Evolutionary conservation across 176 grass and related monocot species (phyloP).

Genomic region (Olyra latifolia): DNA sequence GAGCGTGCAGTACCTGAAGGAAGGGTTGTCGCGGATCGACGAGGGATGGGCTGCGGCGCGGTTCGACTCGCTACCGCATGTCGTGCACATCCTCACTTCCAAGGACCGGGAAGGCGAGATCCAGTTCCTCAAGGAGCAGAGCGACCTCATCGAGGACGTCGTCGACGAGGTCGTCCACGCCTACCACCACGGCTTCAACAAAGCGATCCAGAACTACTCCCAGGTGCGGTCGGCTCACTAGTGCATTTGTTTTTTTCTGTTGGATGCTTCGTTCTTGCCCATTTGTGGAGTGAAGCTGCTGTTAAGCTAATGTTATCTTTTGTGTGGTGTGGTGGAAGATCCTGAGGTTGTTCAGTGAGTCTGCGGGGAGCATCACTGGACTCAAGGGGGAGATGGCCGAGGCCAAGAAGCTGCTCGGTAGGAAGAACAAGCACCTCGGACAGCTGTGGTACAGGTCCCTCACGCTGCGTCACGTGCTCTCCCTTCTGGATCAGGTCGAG

Average conservation of each 20-base stretch:
- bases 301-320: constrained; percentile 27
- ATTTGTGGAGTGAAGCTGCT: background rate
- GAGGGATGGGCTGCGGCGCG: constrained; percentile 85
- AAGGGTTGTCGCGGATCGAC: constrained; percentile 85
- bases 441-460: constrained; percentile 97
- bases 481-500: constrained; percentile 88
- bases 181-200: constrained; percentile 98
- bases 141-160: constrained; percentile 87
- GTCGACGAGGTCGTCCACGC: constrained; percentile 95
- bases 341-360: constrained; percentile 86
- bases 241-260: background rate
- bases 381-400: constrained; percentile 90
- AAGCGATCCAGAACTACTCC: constrained; percentile 97
- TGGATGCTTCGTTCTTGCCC: background rate
- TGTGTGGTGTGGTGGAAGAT: constrained; percentile 49
- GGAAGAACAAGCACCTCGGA: constrained; percentile 80
- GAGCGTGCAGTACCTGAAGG: constrained; percentile 69
- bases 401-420: constrained; percentile 82
- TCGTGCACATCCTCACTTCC: constrained; percentile 91
- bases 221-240: constrained; percentile 42
- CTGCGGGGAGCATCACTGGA: constrained; percentile 81
- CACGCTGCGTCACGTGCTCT: constrained; percentile 74
- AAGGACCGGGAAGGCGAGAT: constrained; percentile 91
- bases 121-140: constrained; percentile 95
- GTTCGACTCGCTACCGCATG: constrained; percentile 95